phyloP scores from a whole-genome alignment of 2,329 filamentous ascomycete genomes.

The Coniella lustricola region DNA sequence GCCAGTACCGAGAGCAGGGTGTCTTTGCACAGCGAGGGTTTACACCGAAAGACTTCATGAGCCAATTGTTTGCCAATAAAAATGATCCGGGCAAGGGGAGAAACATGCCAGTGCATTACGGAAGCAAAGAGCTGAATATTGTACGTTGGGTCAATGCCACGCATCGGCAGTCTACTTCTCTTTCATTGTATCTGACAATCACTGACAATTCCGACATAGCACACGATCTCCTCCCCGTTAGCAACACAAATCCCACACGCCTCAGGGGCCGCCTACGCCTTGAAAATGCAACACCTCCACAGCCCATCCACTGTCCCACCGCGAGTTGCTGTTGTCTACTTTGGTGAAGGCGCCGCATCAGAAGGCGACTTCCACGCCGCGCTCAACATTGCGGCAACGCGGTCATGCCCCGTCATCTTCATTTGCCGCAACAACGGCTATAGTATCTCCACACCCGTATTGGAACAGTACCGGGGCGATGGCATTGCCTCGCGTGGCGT shows the following conservation, averaged over 20 bases:
- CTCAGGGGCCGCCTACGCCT: conserved; percentile 68
- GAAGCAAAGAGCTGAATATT: conserved; percentile 75
- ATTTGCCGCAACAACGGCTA: conserved; percentile 81
- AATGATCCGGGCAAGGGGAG: conserved; percentile 74
- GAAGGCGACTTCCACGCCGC: conserved; percentile 81
- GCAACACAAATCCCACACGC: conserved; percentile 78
- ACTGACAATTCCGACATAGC: conserved; percentile 40
- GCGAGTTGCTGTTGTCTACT: conserved; percentile 67
- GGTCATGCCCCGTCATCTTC: conserved; percentile 69
- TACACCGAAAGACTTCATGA: conserved; percentile 85
- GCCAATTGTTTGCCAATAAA: conserved; percentile 82
- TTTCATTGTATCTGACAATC: too few species aligned
- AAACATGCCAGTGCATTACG: conserved; percentile 98
- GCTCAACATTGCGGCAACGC: conserved; percentile 72
- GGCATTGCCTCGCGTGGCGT: conserved; percentile 71
- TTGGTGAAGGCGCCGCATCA: conserved; percentile 73
- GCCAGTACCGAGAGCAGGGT: conserved; percentile 89
- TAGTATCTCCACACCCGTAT: conserved; percentile 70
- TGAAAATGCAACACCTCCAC: conserved; percentile 64
- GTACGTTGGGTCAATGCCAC: conserved; percentile 38
- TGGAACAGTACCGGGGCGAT: conserved; percentile 77
- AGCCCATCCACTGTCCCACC: conserved; percentile 50
- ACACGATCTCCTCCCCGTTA: conserved; percentile 70
- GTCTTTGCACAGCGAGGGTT: conserved; percentile 88
- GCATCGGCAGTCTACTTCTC: background rate